Evolutionary conservation across 2,329 filamentous ascomycete species (phyloP), one percentile per base, ranked within the genome.

Genomic region (Sphaceloma murrayae): DNA sequence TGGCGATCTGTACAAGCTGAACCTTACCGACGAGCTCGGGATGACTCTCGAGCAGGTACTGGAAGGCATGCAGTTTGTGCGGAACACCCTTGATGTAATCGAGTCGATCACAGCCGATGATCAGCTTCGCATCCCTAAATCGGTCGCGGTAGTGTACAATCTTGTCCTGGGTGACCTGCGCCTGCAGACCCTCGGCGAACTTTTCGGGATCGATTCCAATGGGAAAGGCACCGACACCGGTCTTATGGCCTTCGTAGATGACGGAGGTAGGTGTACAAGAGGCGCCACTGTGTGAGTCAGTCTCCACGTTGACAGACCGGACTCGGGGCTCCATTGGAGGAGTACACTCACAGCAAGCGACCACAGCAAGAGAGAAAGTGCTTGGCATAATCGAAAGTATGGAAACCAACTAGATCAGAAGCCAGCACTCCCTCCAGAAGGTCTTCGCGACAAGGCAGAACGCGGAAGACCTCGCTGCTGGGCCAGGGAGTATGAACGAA

Each of bases 21-120:
- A 96, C 88, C 64, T 94, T 94, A 54, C 91, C 91, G 49, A 96
- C 89, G 88, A 88, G 95, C 62, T 96, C 89, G 0, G 91, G 91
- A 57, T 98, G 87, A 58, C 96, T 89, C 0, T 87, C 94, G 22
- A 98, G 70, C 69, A 98, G 96, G 3, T 96, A 86, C 63, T 98
- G 91, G 31, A 96, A 77, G 2, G 91, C 89, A 58, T 96, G 91
- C 7, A 98, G 72, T 63, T 98, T 98, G 65, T 98, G 91, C 0
- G 91, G 91, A 7, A 98, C 88, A 51, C 91, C 91, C 67, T 96
- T 96, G 77, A 96, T 96, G 66, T 98, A 96, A 65, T 98, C 91
- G 40, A 96, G 75, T 39, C 91, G 84, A 62, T 98, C 91, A 42
- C 96, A 91, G 50, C 91, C 89, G 27, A 96, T 89, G 55, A 98